Percentiles rank a stretch among this genome's conserved stretches.
phyloP scores from a whole-genome alignment of 257 asterid genomes.

The Gardenia jasminoides region DNA sequence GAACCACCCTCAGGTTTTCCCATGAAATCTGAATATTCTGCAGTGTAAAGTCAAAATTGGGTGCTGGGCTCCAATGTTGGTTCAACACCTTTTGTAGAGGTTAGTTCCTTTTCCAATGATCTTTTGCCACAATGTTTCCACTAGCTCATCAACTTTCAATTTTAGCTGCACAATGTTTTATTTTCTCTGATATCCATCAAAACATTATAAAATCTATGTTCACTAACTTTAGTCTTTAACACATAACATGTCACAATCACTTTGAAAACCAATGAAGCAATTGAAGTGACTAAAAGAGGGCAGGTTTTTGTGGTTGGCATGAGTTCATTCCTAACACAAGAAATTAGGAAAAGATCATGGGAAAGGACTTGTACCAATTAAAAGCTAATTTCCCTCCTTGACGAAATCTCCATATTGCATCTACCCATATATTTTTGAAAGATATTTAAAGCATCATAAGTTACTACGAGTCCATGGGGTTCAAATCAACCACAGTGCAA shows the following conservation, averaged over 20 bases:
- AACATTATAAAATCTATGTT: not conserved
- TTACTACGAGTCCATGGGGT: not conserved
- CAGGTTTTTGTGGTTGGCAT: not conserved
- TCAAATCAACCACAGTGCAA: not conserved
- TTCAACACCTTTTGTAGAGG: slow-evolving; percentile 14
- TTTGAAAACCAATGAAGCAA: not conserved
- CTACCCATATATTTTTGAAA: not conserved
- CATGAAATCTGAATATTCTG: slow-evolving; percentile 1
- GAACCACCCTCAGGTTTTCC: slow-evolving; percentile 1
- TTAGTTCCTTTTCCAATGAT: slow-evolving; percentile 21
- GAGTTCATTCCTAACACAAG: not conserved
- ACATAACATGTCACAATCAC: not conserved
- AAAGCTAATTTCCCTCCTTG: not conserved
- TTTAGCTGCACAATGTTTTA: too few relatives aligned
- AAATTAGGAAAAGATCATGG: not conserved
- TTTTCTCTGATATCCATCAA: too few relatives aligned
- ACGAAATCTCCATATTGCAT: not conserved
- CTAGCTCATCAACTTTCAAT: not conserved
- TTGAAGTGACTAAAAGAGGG: not conserved
- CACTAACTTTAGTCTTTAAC: not conserved
- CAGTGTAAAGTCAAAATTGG: slow-evolving; percentile 34
- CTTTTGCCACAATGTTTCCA: slow-evolving; percentile 29
- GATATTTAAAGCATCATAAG: not conserved
- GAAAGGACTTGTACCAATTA: too few relatives aligned
- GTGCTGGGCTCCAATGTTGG: slow-evolving; percentile 44